Evolutionary conservation across 169 alveolate genomes (phyloP).

Genomic region (Eimeria sp.): DNA sequence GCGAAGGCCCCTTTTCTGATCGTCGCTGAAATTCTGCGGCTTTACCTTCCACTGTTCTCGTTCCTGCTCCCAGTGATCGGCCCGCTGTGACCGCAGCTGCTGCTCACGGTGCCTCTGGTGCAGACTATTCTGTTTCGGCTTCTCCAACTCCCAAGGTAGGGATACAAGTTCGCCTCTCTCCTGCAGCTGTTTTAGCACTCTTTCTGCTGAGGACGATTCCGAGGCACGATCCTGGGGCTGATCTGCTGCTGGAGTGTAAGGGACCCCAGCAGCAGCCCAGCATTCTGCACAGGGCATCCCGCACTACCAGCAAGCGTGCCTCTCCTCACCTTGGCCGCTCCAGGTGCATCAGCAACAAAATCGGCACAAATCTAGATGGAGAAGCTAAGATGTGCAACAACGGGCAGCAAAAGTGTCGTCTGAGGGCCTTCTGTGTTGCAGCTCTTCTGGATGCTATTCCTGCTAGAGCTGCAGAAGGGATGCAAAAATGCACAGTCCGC

Average conservation of each 20-base stretch:
- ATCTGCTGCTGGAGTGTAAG: background rate
- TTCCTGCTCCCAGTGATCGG: background rate
- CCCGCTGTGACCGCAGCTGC: background rate
- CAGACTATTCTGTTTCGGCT: background rate
- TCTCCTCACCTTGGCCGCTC: background rate
- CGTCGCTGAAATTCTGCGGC: background rate
- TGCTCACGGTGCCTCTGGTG: background rate
- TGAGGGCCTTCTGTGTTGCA: background rate
- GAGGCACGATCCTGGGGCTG: background rate
- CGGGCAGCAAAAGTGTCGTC: background rate
- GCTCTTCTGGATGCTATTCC: background rate
- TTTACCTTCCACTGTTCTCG: background rate
- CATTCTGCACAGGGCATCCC: slow-evolving; percentile 73
- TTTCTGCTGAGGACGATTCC: background rate
- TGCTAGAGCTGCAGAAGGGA: background rate
- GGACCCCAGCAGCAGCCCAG: slow-evolving; percentile 18
- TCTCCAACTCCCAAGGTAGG: background rate
- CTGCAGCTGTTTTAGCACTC: background rate
- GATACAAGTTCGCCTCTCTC: background rate
- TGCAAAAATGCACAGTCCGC: background rate
- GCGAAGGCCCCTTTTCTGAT: background rate
- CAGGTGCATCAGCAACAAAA: background rate
- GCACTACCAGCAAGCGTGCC: background rate
- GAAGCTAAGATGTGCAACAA: background rate
- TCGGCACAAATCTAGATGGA: background rate